These are phyloP conservation scores for Tetradesmus obliquus DNA, from an alignment of 139 green algal species.

Conservation along the genomic window DNA sequence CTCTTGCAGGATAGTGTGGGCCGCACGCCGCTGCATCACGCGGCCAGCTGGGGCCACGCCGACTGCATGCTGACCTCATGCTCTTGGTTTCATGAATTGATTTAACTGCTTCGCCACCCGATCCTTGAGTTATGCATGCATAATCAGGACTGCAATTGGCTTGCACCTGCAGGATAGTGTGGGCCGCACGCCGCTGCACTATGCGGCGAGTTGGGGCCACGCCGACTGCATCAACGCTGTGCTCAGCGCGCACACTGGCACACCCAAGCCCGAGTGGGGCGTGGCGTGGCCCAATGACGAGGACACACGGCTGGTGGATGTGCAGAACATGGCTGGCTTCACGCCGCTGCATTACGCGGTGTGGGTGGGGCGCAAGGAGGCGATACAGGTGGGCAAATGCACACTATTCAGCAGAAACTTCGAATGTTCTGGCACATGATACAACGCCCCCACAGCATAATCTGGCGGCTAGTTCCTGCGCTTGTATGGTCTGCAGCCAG, in stretches of 20 bases:
- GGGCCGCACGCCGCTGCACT: conserved; percentile 56
- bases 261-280: conserved; percentile 2
- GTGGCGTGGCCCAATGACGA: conserved; percentile 5
- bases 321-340: conserved; percentile 48
- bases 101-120: too few species aligned
- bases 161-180: conserved; percentile 20
- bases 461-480: neutral
- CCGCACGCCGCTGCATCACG: conserved; percentile 56
- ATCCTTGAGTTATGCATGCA: too few species aligned
- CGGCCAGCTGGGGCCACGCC: conserved; percentile 54
- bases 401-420: neutral
- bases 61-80: conserved; percentile 43
- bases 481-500: neutral
- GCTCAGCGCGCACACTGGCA: conserved; percentile 8
- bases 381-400: conserved; percentile 25
- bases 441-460: neutral
- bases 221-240: conserved; percentile 53
- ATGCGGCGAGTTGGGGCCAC: conserved; percentile 52
- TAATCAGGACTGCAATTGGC: too few species aligned
- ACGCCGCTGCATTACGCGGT: conserved; percentile 59
- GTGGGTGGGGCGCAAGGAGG: conserved; percentile 46
- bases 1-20: conserved; percentile 38
- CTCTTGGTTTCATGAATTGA: too few species aligned
- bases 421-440: neutral
- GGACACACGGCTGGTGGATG: conserved; percentile 52